phyloP scores from a whole-genome alignment of 139 green algal genomes.

The Chlamydomonas sphaeroides region DNA sequence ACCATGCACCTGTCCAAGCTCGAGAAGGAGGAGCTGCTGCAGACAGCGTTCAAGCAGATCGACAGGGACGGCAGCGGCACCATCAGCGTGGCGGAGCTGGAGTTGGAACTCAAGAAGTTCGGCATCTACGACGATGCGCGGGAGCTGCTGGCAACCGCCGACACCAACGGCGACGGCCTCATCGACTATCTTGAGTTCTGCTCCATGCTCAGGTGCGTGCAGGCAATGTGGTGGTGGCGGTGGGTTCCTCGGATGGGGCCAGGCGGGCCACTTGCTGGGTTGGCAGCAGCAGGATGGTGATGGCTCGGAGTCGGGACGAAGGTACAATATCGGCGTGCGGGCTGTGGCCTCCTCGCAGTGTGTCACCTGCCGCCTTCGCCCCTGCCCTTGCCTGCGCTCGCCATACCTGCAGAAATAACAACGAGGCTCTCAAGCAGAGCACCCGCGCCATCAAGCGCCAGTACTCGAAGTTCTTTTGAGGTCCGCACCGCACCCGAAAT shows the following conservation, averaged over 20 bases:
- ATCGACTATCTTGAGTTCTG: constrained; percentile 71
- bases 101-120: constrained; percentile 69
- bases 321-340: too few species aligned
- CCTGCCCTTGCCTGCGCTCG: too few species aligned
- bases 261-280: too few species aligned
- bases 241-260: too few species aligned
- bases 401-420: constrained; percentile 44
- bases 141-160: constrained; percentile 59
- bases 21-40: constrained; percentile 87
- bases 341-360: too few species aligned
- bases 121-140: constrained; percentile 69
- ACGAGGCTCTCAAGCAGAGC: constrained; percentile 49
- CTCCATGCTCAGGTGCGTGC: constrained; percentile 47
- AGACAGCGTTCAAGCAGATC: constrained; percentile 68
- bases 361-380: too few species aligned
- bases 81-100: constrained; percentile 77
- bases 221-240: too few species aligned
- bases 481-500: neutral
- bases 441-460: constrained; percentile 50
- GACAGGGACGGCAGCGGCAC: constrained; percentile 65
- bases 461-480: constrained; percentile 53
- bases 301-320: too few species aligned
- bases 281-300: too few species aligned
- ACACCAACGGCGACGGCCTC: constrained; percentile 53
- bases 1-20: constrained; percentile 89